Evolutionary conservation across 1,284 basidiomycete genomes (phyloP), one percentile per base, ranked within the genome.

Genomic region (Ustilago shanxiensis): DNA sequence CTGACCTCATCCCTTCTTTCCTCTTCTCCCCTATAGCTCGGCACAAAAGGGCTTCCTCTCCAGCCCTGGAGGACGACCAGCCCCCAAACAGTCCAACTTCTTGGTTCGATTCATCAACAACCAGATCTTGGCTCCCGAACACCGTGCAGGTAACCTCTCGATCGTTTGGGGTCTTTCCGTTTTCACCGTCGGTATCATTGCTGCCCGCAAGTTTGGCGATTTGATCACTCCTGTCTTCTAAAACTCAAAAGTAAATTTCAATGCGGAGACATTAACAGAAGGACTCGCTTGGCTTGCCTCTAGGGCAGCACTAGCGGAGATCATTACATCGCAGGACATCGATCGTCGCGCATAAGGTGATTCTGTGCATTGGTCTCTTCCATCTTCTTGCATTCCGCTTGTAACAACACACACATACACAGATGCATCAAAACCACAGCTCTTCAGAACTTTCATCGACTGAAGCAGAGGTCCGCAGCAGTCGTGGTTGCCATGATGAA

Each of bases 121-220:
- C 8, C 71, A 85, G 63, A 78, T 85, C 58, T 64, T 75, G 49
- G 66, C 79, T 8, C 81, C 83, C 35, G 81, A 82, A 64, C 82
- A 84, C 70, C 68, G 76, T n/a, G 56, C 75, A 7, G 82, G 83
- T 13, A 85, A 85, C 72, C 56, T 83, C 50, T 68, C 79, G 20
- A 65, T 85, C 49, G 65, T 68, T 13, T 85, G 80, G 81, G 81
- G 81, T 50, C 33, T 82, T 28, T 41, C 54, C 47, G 73, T 85
- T 52, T 84, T 84, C 65, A 75, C 76, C 3, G 74, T 64, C 1
- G 80, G 82, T 41, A 75, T 85, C 57, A 33, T 80, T 28, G 79
- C 79, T 51, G 72, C 79, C 26, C 68, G 83, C 61, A 79, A 78
- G 33, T 78, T 81, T 28, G 81, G 81, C 53, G 74, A 73, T 41